phyloP scores from a whole-genome alignment of 495 filamentous ascomycete species.

The Pyronema domesticum region DNA sequence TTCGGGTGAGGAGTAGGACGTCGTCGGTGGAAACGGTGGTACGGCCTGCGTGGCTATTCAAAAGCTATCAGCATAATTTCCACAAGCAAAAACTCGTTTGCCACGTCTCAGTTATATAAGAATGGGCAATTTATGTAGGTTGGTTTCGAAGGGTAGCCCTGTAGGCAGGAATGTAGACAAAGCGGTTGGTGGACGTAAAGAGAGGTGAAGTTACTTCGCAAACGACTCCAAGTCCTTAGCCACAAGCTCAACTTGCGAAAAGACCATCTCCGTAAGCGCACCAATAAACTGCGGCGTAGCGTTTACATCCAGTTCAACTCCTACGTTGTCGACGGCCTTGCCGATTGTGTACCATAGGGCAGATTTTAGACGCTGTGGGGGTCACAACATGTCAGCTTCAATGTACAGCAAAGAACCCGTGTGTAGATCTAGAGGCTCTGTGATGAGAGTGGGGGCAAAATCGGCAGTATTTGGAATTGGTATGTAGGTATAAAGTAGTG shows the following conservation, averaged over 20 bases:
- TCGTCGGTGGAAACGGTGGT: conserved; percentile 66
- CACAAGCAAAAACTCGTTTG: no score
- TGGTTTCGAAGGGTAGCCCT: background rate
- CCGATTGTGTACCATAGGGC: conserved; percentile 85
- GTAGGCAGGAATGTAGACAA: background rate
- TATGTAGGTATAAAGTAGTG: no score
- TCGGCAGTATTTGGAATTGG: no score
- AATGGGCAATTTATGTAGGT: no score
- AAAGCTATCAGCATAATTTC: background rate
- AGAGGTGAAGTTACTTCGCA: conserved; percentile 35
- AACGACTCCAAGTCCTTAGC: conserved; percentile 66
- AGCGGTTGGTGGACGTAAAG: background rate
- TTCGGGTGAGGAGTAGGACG: conserved; percentile 65
- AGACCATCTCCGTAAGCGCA: conserved; percentile 78
- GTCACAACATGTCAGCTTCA: no score
- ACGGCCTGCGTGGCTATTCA: conserved; percentile 40
- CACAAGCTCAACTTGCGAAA: conserved; percentile 69
- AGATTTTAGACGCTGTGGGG: conserved; percentile 61
- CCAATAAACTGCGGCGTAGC: conserved; percentile 92
- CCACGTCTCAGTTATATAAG: no score
- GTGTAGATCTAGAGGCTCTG: no score
- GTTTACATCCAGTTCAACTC: conserved; percentile 54
- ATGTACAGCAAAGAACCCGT: no score
- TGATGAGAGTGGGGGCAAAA: no score
- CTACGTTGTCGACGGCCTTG: conserved; percentile 78